These are phyloP conservation scores for Moesziomyces globuligerus DNA, from an alignment of 1,284 basidiomycete genomes.

Conservation along the genomic window DNA sequence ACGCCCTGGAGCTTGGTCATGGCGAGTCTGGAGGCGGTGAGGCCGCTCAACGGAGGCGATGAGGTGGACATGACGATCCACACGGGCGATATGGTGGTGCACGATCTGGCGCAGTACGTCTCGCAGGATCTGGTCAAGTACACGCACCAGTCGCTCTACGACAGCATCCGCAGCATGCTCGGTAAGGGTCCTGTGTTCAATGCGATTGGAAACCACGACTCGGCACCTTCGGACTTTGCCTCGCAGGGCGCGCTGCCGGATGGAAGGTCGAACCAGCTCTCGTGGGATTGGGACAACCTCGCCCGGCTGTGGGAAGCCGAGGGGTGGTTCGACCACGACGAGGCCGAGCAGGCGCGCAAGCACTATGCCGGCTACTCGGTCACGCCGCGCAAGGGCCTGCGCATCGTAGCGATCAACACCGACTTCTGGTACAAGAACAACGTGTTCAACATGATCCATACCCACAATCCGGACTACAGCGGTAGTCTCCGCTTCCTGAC, in stretches of 20 bases:
- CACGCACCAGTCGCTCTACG: slow-evolving; percentile 64
- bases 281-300: slow-evolving; percentile 65
- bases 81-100: slow-evolving; percentile 79
- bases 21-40: slow-evolving; percentile 77
- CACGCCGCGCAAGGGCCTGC: slow-evolving; percentile 75
- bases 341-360: slow-evolving; percentile 73
- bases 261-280: slow-evolving; percentile 52
- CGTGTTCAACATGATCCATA: slow-evolving; percentile 81
- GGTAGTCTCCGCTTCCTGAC: slow-evolving; percentile 82
- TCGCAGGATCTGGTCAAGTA: slow-evolving; percentile 60
- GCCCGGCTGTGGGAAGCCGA: slow-evolving; percentile 68
- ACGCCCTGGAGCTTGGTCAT: slow-evolving; percentile 75
- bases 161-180: slow-evolving; percentile 50
- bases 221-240: slow-evolving; percentile 55
- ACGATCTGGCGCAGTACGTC: slow-evolving; percentile 61
- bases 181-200: slow-evolving; percentile 60
- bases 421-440: slow-evolving; percentile 71
- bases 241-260: slow-evolving; percentile 55
- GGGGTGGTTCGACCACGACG: slow-evolving; percentile 75
- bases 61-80: slow-evolving; percentile 77
- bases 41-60: slow-evolving; percentile 73
- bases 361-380: slow-evolving; percentile 83
- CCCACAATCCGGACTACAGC: slow-evolving; percentile 76
- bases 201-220: slow-evolving; percentile 66
- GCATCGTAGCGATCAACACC: slow-evolving; percentile 80